Percentiles rank a stretch among this genome's conserved stretches.
phyloP scores from a whole-genome alignment of 805 yeast species.

The Zygoascus bituminiphila region DNA sequence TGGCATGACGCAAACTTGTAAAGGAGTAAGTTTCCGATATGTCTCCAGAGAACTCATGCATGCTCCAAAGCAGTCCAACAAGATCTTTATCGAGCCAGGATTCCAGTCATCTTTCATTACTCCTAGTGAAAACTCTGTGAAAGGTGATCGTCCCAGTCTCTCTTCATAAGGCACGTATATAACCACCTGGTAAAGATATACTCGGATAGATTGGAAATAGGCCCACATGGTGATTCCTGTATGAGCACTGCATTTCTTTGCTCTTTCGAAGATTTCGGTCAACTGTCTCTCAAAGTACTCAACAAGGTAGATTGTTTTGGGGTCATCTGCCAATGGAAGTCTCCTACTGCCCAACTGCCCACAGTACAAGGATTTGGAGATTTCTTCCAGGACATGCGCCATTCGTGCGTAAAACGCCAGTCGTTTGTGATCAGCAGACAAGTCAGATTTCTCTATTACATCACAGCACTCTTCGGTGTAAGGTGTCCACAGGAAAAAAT shows the following conservation, averaged over 20 bases:
- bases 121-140: slow-evolving; percentile 28
- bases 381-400: slow-evolving; percentile 52
- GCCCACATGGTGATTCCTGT: slow-evolving; percentile 27
- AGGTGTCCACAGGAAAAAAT: slow-evolving; percentile 38
- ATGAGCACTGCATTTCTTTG: slow-evolving; percentile 33
- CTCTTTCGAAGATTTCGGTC: slow-evolving; percentile 28
- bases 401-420: slow-evolving; percentile 54
- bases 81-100: slow-evolving; percentile 21
- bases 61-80: slow-evolving; percentile 21
- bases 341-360: slow-evolving; percentile 34
- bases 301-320: slow-evolving; percentile 35
- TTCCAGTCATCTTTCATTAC: slow-evolving; percentile 17
- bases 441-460: slow-evolving; percentile 32
- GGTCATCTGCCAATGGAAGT: slow-evolving; percentile 29
- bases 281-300: slow-evolving; percentile 45
- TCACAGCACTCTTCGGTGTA: slow-evolving; percentile 55
- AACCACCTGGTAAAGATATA: slow-evolving; percentile 35
- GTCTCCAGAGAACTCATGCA: slow-evolving; percentile 19
- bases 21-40: slow-evolving; percentile 24
- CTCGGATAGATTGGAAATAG: slow-evolving; percentile 42
- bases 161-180: slow-evolving; percentile 20
- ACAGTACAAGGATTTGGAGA: slow-evolving; percentile 33
- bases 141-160: slow-evolving; percentile 27
- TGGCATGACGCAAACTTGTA: slow-evolving; percentile 50
- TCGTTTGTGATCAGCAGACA: slow-evolving; percentile 30